These are phyloP conservation scores for Spergularia bocconei DNA, from an alignment of 148 eudicot genomes.

Conservation along the genomic window DNA sequence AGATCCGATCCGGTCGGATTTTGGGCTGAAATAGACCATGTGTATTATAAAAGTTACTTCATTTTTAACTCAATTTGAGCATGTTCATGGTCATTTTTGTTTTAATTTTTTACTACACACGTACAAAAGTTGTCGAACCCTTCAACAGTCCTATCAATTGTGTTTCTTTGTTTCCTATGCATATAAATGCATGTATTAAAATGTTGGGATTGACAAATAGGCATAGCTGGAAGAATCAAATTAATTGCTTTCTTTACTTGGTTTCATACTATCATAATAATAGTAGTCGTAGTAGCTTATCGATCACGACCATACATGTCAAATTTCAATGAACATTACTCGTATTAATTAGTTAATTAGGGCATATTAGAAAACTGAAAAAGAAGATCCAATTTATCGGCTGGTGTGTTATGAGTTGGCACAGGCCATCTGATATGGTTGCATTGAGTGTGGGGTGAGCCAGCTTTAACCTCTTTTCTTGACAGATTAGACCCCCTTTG, in stretches of 20 bases:
- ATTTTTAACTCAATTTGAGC: no score
- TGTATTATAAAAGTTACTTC: no score
- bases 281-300: constrained; percentile 9
- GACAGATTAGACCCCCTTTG: background rate
- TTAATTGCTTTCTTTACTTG: constrained; percentile 12
- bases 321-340: background rate
- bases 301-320: constrained; percentile 13
- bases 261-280: constrained; percentile 1
- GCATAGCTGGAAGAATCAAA: background rate
- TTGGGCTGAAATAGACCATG: no score
- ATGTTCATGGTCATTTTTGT: no score
- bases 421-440: background rate
- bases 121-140: no score
- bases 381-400: constrained; percentile 14
- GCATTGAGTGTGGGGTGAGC: constrained; percentile 16
- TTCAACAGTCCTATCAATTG: no score
- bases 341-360: no score
- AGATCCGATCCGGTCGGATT: no score
- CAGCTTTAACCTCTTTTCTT: constrained; percentile 21
- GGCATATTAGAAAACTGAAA: constrained; percentile 9
- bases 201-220: constrained; percentile 22
- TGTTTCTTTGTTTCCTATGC: constrained; percentile 1
- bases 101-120: no score
- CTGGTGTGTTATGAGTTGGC: constrained; percentile 26
- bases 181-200: background rate